These are phyloP conservation scores for Conticribra weissflogii DNA, from an alignment of 108 stramenopile genomes.

Conservation along the genomic window DNA sequence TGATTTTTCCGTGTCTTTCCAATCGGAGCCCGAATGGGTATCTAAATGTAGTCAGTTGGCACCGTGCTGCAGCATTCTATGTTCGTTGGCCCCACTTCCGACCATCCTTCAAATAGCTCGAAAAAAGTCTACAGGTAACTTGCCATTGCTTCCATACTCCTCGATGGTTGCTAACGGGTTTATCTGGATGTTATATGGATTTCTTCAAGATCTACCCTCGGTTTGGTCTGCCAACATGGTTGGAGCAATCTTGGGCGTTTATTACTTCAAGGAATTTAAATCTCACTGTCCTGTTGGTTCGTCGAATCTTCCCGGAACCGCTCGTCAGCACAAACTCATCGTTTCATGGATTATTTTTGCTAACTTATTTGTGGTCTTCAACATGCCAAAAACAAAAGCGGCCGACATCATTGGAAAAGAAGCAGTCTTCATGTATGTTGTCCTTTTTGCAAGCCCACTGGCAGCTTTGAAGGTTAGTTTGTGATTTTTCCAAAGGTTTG, in stretches of 20 bases:
- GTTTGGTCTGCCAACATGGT: conserved; percentile 60
- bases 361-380: not conserved
- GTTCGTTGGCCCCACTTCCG: conserved; percentile 48
- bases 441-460: conserved; percentile 75
- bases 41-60: conserved; percentile 3
- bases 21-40: conserved; percentile 5
- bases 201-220: conserved; percentile 48
- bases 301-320: conserved; percentile 50
- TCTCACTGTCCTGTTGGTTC: conserved; percentile 38
- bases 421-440: conserved; percentile 56
- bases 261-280: conserved; percentile 57
- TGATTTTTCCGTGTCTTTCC: too few species aligned
- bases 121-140: conserved; percentile 27
- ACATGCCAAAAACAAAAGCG: conserved; percentile 3
- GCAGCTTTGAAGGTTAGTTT: conserved; percentile 65
- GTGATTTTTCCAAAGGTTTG: too few species aligned
- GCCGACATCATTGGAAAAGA: conserved; percentile 21
- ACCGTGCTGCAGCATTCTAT: conserved; percentile 4
- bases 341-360: conserved; percentile 5
- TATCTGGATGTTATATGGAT: conserved; percentile 59
- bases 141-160: conserved; percentile 77
- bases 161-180: conserved; percentile 66
- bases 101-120: conserved; percentile 54
- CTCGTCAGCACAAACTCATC: conserved; percentile 29
- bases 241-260: conserved; percentile 57